phyloP scores from a whole-genome alignment of 1,139 yeast genomes.

The Candida sp. region DNA sequence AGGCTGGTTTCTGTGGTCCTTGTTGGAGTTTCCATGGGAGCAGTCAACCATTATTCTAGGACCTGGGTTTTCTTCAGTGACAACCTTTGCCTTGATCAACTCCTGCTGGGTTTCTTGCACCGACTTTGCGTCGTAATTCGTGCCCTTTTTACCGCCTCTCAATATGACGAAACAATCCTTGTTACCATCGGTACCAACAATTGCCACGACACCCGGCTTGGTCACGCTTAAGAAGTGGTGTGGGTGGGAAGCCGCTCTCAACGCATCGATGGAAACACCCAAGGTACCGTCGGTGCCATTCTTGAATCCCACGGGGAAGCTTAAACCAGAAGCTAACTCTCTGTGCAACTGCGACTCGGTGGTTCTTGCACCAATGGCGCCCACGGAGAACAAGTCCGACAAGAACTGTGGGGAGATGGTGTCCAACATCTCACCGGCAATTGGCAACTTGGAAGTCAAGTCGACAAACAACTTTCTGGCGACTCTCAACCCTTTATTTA shows the following conservation, averaged over 20 bases:
- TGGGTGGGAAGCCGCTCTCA: constrained; percentile 87
- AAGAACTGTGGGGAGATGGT: constrained; percentile 98
- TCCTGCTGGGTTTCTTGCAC: constrained; percentile 75
- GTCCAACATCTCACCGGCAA: constrained; percentile 98
- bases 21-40: constrained; percentile 95
- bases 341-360: constrained; percentile 98
- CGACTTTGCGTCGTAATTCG: constrained; percentile 86
- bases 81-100: constrained; percentile 38
- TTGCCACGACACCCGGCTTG: constrained; percentile 95
- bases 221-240: constrained; percentile 99
- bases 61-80: constrained; percentile 30
- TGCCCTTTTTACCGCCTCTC: constrained; percentile 95
- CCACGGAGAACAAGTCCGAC: constrained; percentile 89
- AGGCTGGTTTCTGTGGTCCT: constrained; percentile 96
- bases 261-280: constrained; percentile 94
- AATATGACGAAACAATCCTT: constrained; percentile 87
- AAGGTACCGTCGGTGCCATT: constrained; percentile 98
- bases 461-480: constrained; percentile 88
- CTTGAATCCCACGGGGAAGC: constrained; percentile 98
- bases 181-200: constrained; percentile 95
- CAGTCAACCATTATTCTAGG: constrained; percentile 87
- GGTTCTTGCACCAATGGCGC: constrained; percentile 99
- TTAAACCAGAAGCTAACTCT: constrained; percentile 94
- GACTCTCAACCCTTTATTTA: constrained; percentile 91
- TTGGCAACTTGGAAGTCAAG: constrained; percentile 81